phyloP scores from a whole-genome alignment of 2,329 filamentous ascomycete species.

The Aspergillus awamori region DNA sequence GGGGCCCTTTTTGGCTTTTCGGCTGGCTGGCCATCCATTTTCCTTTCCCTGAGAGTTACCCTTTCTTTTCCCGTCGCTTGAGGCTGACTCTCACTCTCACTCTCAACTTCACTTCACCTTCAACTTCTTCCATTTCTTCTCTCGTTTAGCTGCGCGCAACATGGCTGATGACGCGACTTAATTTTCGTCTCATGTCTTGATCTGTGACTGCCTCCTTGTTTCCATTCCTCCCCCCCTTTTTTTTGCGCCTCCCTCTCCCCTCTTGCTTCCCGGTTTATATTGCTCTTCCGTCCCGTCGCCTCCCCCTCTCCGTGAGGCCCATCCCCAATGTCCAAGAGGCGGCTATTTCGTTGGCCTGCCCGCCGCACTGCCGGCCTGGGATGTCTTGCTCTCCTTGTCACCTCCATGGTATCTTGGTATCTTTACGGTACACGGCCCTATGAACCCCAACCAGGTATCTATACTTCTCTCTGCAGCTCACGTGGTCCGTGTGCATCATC shows the following conservation, averaged over 20 bases:
- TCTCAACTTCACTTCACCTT: background rate
- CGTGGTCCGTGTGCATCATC: background rate
- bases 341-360: constrained; percentile 25
- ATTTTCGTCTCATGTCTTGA: background rate
- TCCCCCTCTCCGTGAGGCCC: background rate
- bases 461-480: background rate
- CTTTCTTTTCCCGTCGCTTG: constrained; percentile 4
- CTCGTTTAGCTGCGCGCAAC: background rate
- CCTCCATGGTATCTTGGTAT: constrained; percentile 15
- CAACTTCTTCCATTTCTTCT: background rate
- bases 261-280: background rate
- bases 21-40: background rate
- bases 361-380: constrained; percentile 20
- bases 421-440: constrained; percentile 17
- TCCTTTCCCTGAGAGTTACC: background rate
- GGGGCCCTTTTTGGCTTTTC: background rate
- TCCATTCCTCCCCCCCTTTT: background rate
- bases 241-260: background rate
- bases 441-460: constrained; percentile 15
- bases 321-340: constrained; percentile 21
- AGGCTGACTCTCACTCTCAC: background rate
- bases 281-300: background rate
- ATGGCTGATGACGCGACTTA: constrained; percentile 9
- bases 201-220: background rate
- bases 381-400: constrained; percentile 21